These are phyloP conservation scores for Thymus quinquecostatus DNA, from an alignment of 257 asterid genomes.

Conservation along the genomic window DNA sequence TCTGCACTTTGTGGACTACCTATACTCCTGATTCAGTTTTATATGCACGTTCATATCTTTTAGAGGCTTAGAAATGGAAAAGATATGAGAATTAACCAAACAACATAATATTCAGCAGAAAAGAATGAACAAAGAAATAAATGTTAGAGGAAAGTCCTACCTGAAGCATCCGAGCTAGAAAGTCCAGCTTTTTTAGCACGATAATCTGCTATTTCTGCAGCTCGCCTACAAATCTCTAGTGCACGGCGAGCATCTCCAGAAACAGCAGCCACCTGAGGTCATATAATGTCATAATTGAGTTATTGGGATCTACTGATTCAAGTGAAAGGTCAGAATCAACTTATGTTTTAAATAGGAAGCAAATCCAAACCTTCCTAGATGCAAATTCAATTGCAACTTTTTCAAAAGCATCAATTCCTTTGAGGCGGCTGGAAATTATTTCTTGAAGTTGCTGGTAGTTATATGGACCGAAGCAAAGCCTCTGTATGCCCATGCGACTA, in stretches of 20 bases:
- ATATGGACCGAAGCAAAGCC: slow-evolving; percentile 98
- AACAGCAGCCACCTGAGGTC: slow-evolving; percentile 89
- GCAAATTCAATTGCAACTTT: slow-evolving; percentile 92
- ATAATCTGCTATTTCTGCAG: slow-evolving; percentile 93
- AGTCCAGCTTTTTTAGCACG: slow-evolving; percentile 49
- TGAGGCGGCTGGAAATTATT: slow-evolving; percentile 81
- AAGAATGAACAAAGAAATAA: not conserved
- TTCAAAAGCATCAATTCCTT: slow-evolving; percentile 86
- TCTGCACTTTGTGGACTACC: not conserved
- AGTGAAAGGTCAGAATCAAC: slow-evolving; percentile 14
- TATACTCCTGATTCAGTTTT: slow-evolving; percentile 13
- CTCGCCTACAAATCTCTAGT: slow-evolving; percentile 93
- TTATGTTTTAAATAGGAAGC: slow-evolving; percentile 17
- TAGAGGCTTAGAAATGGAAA: not conserved
- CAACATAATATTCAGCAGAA: not conserved
- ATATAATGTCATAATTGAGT: slow-evolving; percentile 15
- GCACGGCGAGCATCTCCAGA: slow-evolving; percentile 99
- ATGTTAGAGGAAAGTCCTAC: slow-evolving; percentile 29
- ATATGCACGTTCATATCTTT: slow-evolving; percentile 20
- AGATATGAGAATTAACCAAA: not conserved
- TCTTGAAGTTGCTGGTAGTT: slow-evolving; percentile 92
- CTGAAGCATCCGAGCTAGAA: slow-evolving; percentile 53
- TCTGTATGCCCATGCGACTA: slow-evolving; percentile 99
- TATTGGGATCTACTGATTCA: slow-evolving; percentile 13
- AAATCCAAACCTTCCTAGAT: slow-evolving; percentile 75